phyloP scores from a whole-genome alignment of 805 yeast species.

The Wickerhamiella sorbophila region DNA sequence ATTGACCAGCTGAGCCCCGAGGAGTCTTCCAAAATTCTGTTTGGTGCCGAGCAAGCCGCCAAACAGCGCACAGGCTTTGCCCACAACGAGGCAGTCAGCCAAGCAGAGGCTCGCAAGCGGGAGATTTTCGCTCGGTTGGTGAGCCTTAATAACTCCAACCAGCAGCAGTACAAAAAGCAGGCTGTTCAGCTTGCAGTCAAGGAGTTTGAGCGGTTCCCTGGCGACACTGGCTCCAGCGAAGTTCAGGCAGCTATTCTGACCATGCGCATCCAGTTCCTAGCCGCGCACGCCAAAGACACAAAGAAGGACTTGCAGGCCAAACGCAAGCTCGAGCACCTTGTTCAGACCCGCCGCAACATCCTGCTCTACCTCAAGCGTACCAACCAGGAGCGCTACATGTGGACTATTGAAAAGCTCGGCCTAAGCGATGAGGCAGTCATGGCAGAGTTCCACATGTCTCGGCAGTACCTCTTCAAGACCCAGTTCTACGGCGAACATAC shows the following conservation, averaged over 20 bases:
- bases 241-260: conserved; percentile 91
- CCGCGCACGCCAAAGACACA: conserved; percentile 54
- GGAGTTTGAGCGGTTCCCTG: conserved; percentile 72
- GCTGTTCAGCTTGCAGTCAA: conserved; percentile 51
- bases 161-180: conserved; percentile 40
- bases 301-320: conserved; percentile 61
- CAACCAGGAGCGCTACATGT: conserved; percentile 68
- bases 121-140: conserved; percentile 59
- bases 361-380: conserved; percentile 70
- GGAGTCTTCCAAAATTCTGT: conserved; percentile 62
- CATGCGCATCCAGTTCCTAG: conserved; percentile 60
- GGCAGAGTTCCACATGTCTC: conserved; percentile 45
- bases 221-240: conserved; percentile 91
- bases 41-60: conserved; percentile 56
- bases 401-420: conserved; percentile 79
- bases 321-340: conserved; percentile 62
- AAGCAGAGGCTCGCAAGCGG: conserved; percentile 39
- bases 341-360: conserved; percentile 76
- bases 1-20: conserved; percentile 42
- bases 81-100: conserved; percentile 2
- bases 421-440: conserved; percentile 65
- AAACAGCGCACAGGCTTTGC: not conserved
- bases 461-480: conserved; percentile 23
- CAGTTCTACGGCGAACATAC: conserved; percentile 28
- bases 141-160: conserved; percentile 55